Percentiles rank a stretch among this genome's conserved stretches.
These are phyloP conservation scores for Sphaerulina populicola DNA, from an alignment of 2,329 filamentous ascomycete genomes.

Conservation along the genomic window DNA sequence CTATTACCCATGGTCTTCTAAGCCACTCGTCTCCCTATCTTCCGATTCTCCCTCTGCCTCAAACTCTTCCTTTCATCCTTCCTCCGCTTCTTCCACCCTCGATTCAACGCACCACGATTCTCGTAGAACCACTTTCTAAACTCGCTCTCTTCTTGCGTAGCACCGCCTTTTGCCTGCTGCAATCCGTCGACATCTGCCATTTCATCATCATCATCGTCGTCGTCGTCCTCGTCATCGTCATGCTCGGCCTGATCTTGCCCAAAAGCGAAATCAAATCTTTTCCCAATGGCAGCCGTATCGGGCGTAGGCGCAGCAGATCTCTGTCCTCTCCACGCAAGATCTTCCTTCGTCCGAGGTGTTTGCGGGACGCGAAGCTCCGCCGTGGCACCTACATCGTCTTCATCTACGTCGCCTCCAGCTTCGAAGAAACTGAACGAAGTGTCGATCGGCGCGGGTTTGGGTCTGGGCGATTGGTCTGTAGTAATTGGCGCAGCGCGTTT, in stretches of 20 bases:
- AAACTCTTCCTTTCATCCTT: constrained; percentile 54
- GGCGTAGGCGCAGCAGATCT: constrained; percentile 90
- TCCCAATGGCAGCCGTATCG: constrained; percentile 72
- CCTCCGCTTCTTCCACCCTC: constrained; percentile 48
- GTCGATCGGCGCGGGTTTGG: constrained; percentile 38
- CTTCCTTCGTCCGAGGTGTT: constrained; percentile 74
- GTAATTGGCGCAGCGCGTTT: constrained; percentile 55
- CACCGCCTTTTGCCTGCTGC: constrained; percentile 20
- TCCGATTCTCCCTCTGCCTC: constrained; percentile 52
- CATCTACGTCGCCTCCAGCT: constrained; percentile 33
- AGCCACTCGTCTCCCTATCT: constrained; percentile 35
- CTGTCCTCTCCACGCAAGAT: constrained; percentile 64
- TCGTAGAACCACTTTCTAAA: constrained; percentile 56
- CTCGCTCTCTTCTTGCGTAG: constrained; percentile 43
- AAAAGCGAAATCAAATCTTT: constrained; percentile 46
- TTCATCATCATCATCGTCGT: constrained; percentile 8
- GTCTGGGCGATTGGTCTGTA: constrained; percentile 33
- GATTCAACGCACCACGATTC: constrained; percentile 42
- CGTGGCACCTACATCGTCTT: constrained; percentile 32
- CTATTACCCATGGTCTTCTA: neutral
- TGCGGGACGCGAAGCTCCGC: constrained; percentile 46
- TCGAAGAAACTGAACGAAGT: constrained; percentile 72
- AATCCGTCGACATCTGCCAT: constrained; percentile 5
- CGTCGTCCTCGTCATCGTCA: constrained; percentile 35
- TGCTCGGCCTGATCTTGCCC: constrained; percentile 42